phyloP scores from a whole-genome alignment of 805 yeast species.

The Wickerhamiella brachini region DNA sequence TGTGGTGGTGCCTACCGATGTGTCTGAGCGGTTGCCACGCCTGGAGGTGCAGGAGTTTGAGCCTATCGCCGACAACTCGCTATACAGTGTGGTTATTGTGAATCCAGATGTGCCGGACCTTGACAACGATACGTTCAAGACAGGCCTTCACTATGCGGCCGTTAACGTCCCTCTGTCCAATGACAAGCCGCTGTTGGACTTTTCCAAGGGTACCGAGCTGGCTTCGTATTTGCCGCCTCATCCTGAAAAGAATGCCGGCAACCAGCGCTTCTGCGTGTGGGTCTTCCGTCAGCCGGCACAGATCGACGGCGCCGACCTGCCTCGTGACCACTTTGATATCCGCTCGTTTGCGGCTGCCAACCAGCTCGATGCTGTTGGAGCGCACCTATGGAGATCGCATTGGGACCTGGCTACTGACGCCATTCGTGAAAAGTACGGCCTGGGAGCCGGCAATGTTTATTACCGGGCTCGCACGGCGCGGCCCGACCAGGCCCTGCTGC shows the following conservation, averaged over 20 bases:
- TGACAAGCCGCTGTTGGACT: constrained; percentile 41
- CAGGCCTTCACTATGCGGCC: constrained; percentile 67
- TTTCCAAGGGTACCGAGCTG: constrained; percentile 29
- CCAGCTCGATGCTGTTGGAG: constrained; percentile 68
- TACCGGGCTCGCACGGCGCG: constrained; percentile 20
- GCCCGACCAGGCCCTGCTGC: constrained; percentile 19
- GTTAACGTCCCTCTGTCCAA: constrained; percentile 48
- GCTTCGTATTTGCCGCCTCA: constrained; percentile 63
- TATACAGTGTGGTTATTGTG: constrained; percentile 67
- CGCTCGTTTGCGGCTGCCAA: constrained; percentile 47
- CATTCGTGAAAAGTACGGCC: constrained; percentile 60
- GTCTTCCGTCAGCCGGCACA: constrained; percentile 57
- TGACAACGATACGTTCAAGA: constrained; percentile 48
- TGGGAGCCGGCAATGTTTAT: constrained; percentile 61
- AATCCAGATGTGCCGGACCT: constrained; percentile 88
- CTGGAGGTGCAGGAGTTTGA: constrained; percentile 65
- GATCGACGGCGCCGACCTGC: constrained; percentile 16
- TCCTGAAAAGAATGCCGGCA: constrained; percentile 78
- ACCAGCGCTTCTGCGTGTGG: constrained; percentile 80
- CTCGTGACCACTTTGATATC: constrained; percentile 50
- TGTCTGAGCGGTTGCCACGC: constrained; percentile 63
- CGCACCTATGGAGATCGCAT: constrained; percentile 76
- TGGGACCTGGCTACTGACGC: constrained; percentile 57
- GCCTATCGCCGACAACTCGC: constrained; percentile 25
- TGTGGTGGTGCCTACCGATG: constrained; percentile 51